phyloP scores from a whole-genome alignment of 1,284 basidiomycete species.

The Ceratobasidium sp. region DNA sequence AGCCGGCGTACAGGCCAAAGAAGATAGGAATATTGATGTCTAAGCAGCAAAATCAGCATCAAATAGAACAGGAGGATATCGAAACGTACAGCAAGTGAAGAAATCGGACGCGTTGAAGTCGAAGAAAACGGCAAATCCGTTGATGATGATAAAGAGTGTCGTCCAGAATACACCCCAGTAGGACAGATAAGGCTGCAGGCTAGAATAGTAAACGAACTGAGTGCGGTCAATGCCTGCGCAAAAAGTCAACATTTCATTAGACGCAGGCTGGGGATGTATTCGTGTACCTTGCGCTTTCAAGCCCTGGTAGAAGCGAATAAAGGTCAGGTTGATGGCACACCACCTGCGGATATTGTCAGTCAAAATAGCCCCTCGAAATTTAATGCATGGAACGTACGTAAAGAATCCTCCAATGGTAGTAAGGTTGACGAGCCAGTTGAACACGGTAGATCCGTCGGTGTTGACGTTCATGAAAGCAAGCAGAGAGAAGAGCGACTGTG shows the following conservation, averaged over 20 bases:
- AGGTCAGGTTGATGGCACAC: constrained; percentile 49
- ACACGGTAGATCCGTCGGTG: constrained; percentile 47
- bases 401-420: constrained; percentile 68
- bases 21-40: constrained; percentile 45
- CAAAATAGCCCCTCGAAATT: too few species aligned
- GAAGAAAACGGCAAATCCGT: constrained; percentile 68
- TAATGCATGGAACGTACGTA: constrained; percentile 57
- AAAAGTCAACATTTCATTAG: background rate
- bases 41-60: background rate
- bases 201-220: constrained; percentile 61
- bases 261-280: background rate
- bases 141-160: constrained; percentile 55
- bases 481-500: constrained; percentile 55
- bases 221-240: constrained; percentile 58
- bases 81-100: constrained; percentile 62
- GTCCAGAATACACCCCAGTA: constrained; percentile 47
- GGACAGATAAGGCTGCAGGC: constrained; percentile 58
- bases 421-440: constrained; percentile 66
- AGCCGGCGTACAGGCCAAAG: constrained; percentile 48
- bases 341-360: background rate
- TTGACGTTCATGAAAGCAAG: constrained; percentile 61
- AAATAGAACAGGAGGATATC: constrained; percentile 46
- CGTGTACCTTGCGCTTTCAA: constrained; percentile 48
- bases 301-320: constrained; percentile 56
- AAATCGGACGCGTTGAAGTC: constrained; percentile 66